phyloP scores from a whole-genome alignment of 2,329 filamentous ascomycete genomes.

The Zymoseptoria passerinii region DNA sequence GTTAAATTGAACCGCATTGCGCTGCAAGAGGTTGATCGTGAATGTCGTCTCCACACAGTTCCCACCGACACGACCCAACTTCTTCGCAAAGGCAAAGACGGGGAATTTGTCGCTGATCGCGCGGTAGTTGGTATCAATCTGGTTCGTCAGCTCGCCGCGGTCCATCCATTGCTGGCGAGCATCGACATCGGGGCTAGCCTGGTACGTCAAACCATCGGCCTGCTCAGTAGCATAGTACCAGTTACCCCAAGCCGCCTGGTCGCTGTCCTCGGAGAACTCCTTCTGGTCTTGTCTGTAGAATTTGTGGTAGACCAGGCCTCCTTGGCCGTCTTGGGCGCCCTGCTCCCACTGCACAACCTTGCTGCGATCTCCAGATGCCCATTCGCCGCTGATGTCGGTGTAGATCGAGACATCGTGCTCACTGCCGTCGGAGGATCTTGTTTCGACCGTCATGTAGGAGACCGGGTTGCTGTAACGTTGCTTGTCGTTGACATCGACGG shows the following conservation, averaged over 20 bases:
- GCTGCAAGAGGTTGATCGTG: conserved; percentile 43
- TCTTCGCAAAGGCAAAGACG: conserved; percentile 44
- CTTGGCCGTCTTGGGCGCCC: conserved; percentile 24
- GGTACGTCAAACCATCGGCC: conserved; percentile 35
- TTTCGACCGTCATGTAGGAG: conserved; percentile 59
- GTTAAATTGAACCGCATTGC: conserved; percentile 43
- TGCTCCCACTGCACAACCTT: conserved; percentile 56
- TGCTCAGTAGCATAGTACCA: conserved; percentile 45
- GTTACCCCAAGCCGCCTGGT: conserved; percentile 47
- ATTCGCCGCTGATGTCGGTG: conserved; percentile 60
- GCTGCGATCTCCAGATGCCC: conserved; percentile 55
- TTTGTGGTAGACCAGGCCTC: conserved; percentile 52
- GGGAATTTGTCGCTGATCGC: conserved; percentile 43
- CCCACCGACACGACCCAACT: conserved; percentile 40
- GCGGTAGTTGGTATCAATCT: conserved; percentile 43
- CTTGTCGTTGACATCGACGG: conserved; percentile 58
- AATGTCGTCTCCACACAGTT: conserved; percentile 37
- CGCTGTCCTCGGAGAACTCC: conserved; percentile 39
- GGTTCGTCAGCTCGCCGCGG: conserved; percentile 38
- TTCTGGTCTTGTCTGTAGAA: conserved; percentile 41
- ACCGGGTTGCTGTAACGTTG: conserved; percentile 60
- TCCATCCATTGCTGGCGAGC: conserved; percentile 41
- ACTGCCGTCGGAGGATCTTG: conserved; percentile 53
- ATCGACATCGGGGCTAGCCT: conserved; percentile 39
- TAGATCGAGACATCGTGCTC: conserved; percentile 62